Conservation (phyloP, 495 filamentous ascomycete genomes). For the Penicillium verhagenii region DNA sequence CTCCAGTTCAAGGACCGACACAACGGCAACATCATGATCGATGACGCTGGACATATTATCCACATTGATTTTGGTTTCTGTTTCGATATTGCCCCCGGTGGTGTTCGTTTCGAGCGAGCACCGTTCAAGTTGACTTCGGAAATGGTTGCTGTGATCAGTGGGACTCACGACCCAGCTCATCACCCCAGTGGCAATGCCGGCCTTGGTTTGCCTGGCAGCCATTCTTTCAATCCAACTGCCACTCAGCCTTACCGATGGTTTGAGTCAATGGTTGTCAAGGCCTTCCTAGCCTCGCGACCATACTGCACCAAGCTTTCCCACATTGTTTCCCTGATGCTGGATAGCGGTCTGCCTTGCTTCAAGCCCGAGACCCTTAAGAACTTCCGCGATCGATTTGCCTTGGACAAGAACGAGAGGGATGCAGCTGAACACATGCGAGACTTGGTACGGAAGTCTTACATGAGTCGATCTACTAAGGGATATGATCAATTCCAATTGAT, state of each 20-base stretch:
- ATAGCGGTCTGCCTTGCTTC: constrained; percentile 95
- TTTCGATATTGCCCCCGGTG: constrained; percentile 97
- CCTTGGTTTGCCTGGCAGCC: constrained; percentile 32
- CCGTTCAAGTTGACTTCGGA: constrained; percentile 97
- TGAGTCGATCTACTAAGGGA: constrained; percentile 82
- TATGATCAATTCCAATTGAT: constrained; percentile 97
- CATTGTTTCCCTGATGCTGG: constrained; percentile 92
- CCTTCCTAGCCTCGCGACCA: constrained; percentile 87
- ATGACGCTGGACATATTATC: constrained; percentile 93
- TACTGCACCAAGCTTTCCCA: constrained; percentile 83
- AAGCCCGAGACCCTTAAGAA: constrained; percentile 92
- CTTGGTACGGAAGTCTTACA: constrained; percentile 81
- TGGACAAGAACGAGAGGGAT: constrained; percentile 91
- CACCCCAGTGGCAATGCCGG: constrained; percentile 27
- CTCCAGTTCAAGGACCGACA: constrained; percentile 99
- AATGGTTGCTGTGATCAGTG: constrained; percentile 98
- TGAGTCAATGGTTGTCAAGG: constrained; percentile 92
- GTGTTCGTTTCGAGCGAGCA: constrained; percentile 93
- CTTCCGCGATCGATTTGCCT: constrained; percentile 89
- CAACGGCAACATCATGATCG: constrained; percentile 99
- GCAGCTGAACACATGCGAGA: constrained; percentile 92
- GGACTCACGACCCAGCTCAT: constrained; percentile 50
- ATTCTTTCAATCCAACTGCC: constrained; percentile 51
- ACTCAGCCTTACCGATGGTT: constrained; percentile 94
- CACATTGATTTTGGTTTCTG: constrained; percentile 99